Evolutionary conservation across 1,139 yeast genomes (phyloP).

Genomic region (Yamadazyma aaseri): DNA sequence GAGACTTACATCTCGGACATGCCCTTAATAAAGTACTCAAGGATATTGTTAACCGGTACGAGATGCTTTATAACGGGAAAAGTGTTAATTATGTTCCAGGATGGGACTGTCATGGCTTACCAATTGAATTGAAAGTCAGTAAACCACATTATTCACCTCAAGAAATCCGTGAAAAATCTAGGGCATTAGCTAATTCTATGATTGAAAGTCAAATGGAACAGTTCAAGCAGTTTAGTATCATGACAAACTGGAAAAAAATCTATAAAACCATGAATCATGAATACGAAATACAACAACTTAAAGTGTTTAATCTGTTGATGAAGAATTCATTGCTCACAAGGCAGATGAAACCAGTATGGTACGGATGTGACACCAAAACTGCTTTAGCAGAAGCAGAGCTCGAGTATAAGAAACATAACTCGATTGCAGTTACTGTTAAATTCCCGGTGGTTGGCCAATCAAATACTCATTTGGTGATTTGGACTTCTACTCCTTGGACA

Average conservation of each 20-base stretch:
- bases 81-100: constrained; percentile 80
- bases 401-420: constrained; percentile 77
- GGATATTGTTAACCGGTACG: constrained; percentile 77
- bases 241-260: constrained; percentile 76
- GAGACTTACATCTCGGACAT: constrained; percentile 91
- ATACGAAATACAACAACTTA: constrained; percentile 74
- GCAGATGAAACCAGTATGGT: constrained; percentile 91
- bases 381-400: constrained; percentile 97
- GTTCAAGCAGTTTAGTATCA: constrained; percentile 69
- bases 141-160: constrained; percentile 42
- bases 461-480: constrained; percentile 49
- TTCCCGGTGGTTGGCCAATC: constrained; percentile 30
- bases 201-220: constrained; percentile 60
- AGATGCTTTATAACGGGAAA: constrained; percentile 57
- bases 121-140: constrained; percentile 86
- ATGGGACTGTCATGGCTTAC: constrained; percentile 99
- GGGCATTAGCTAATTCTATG: constrained; percentile 64
- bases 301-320: constrained; percentile 65
- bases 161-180: constrained; percentile 58
- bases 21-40: constrained; percentile 86
- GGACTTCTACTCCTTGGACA: constrained; percentile 99
- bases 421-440: constrained; percentile 69
- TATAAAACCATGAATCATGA: constrained; percentile 71
- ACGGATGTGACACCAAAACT: constrained; percentile 94
- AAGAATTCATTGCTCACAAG: constrained; percentile 69